These are phyloP conservation scores for Mortierella sp. DNA, from an alignment of 371 early-diverging fungal genomes.

Conservation along the genomic window DNA sequence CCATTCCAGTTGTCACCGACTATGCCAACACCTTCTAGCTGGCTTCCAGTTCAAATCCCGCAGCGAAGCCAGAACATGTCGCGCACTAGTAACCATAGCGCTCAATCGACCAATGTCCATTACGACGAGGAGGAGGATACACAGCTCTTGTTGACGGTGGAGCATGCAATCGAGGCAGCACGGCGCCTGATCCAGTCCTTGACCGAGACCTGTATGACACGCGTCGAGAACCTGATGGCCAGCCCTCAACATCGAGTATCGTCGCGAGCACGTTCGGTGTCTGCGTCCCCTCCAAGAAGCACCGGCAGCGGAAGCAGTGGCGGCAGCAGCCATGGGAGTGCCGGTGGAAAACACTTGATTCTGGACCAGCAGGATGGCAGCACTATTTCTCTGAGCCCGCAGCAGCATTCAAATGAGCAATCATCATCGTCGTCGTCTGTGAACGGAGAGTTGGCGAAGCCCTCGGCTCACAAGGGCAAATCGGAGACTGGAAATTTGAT, in stretches of 20 bases:
- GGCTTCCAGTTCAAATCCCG: slow-evolving; percentile 36
- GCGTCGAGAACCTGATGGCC: slow-evolving; percentile 24
- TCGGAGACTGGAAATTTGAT: slow-evolving; percentile 23
- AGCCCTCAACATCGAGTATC: slow-evolving; percentile 34
- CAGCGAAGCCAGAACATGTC: slow-evolving; percentile 55
- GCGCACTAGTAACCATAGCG: slow-evolving; percentile 45
- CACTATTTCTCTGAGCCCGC: slow-evolving; percentile 28
- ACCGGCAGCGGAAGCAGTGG: slow-evolving; percentile 26
- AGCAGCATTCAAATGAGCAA: slow-evolving; percentile 27
- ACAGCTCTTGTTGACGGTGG: slow-evolving; percentile 40
- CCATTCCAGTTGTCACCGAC: slow-evolving; percentile 48
- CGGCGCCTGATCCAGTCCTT: slow-evolving; percentile 45
- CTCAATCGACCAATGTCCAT: slow-evolving; percentile 29
- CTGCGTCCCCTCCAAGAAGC: slow-evolving; percentile 46
- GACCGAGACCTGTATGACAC: slow-evolving; percentile 48
- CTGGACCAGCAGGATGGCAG: slow-evolving; percentile 20
- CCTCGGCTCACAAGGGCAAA: slow-evolving; percentile 6
- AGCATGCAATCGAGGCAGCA: slow-evolving; percentile 50
- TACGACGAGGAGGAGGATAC: slow-evolving; percentile 47
- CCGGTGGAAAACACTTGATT: background rate
- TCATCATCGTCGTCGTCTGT: slow-evolving; percentile 5
- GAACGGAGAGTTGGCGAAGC: background rate
- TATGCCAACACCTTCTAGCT: slow-evolving; percentile 27
- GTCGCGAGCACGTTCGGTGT: slow-evolving; percentile 34
- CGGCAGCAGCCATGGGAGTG: slow-evolving; percentile 3